Evolutionary conservation across 768 basidiomycete genomes (phyloP).

Genomic region (Phylloporus rhodoxanthus): DNA sequence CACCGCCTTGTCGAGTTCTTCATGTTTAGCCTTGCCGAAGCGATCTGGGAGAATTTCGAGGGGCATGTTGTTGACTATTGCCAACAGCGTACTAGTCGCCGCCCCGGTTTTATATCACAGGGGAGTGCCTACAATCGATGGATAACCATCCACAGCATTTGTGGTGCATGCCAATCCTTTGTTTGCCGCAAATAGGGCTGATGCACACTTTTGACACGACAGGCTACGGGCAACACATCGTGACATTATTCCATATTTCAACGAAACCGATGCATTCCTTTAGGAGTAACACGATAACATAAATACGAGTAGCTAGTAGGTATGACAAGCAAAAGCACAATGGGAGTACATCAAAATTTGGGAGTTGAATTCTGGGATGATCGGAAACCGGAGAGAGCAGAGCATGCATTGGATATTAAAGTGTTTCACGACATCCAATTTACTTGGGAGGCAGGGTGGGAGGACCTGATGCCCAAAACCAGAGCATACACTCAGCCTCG

Average conservation of each 20-base stretch:
- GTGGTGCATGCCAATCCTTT: not conserved
- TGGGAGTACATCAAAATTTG: not conserved
- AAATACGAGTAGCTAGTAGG: not conserved
- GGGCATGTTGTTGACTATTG: not conserved
- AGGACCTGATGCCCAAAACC: constrained; percentile 29
- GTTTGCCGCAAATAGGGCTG: too few relatives aligned
- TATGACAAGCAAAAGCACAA: not conserved
- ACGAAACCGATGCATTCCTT: not conserved
- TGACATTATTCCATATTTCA: not conserved
- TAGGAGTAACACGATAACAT: not conserved
- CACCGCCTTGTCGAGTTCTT: not conserved
- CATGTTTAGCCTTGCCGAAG: not conserved
- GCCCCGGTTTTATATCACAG: not conserved
- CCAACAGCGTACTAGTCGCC: not conserved
- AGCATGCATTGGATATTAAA: not conserved
- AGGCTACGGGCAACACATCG: not conserved
- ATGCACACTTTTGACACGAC: too few relatives aligned
- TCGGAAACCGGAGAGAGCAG: not conserved
- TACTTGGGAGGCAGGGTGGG: constrained; percentile 6
- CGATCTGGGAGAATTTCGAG: not conserved
- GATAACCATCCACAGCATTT: not conserved
- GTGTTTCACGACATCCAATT: not conserved
- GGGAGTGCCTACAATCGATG: not conserved
- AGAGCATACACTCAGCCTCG: not conserved
- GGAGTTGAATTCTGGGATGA: not conserved